Evolutionary conservation across 768 basidiomycete species (phyloP).

Genomic region (Gyrodon lividus): DNA sequence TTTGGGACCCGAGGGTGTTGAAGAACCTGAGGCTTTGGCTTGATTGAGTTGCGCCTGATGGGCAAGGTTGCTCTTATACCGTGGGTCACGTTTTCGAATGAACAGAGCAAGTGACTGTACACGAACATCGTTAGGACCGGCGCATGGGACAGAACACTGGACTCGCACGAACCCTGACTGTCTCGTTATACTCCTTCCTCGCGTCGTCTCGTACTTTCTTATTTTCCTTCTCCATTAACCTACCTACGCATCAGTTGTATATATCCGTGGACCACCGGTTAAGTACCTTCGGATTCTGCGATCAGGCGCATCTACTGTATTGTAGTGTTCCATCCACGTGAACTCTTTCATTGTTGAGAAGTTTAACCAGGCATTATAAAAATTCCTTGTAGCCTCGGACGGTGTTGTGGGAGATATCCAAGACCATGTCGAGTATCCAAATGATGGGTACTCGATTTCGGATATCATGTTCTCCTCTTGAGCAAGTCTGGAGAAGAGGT

Average conservation of each 20-base stretch:
- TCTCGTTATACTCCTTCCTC: constrained; percentile 89
- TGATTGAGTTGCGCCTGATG: constrained; percentile 43
- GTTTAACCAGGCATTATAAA: constrained; percentile 85
- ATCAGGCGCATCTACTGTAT: constrained; percentile 81
- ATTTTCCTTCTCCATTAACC: constrained; percentile 95
- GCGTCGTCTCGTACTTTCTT: constrained; percentile 88
- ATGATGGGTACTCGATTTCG: constrained; percentile 66
- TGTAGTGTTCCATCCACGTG: constrained; percentile 83
- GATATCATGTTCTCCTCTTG: constrained; percentile 65
- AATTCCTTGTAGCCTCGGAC: constrained; percentile 57
- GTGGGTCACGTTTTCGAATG: constrained; percentile 84
- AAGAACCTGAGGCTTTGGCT: constrained; percentile 27
- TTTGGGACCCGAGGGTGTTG: constrained; percentile 26
- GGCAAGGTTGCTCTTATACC: constrained; percentile 68
- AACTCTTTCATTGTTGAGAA: constrained; percentile 90
- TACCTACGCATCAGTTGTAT: constrained; percentile 25
- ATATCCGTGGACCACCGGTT: background rate
- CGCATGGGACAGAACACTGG: background rate
- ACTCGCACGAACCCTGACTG: constrained; percentile 63
- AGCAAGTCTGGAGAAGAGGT: constrained; percentile 79
- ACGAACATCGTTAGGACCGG: background rate
- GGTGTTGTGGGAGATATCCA: constrained; percentile 57
- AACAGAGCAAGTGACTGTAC: constrained; percentile 70
- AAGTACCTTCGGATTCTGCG: constrained; percentile 71
- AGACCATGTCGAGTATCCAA: constrained; percentile 75